Percentiles rank a stretch among this genome's conserved stretches.
Evolutionary conservation across 768 basidiomycete genomes (phyloP).

Genomic region (Mycena alexandri): DNA sequence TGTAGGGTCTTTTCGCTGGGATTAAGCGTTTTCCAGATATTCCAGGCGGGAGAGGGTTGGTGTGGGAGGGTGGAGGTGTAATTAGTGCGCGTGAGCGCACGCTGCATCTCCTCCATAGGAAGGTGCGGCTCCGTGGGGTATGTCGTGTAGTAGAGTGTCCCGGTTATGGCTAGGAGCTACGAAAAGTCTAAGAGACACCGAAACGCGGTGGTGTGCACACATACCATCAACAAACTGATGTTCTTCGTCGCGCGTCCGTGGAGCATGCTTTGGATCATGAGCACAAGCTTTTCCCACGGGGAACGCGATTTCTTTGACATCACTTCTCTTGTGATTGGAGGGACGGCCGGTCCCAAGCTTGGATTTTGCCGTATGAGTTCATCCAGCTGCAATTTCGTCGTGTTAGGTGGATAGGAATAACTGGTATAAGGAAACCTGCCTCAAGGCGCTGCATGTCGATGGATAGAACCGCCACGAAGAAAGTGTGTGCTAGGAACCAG

Average conservation of each 20-base stretch:
- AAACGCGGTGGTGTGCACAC: conserved; percentile 27
- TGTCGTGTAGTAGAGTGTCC: conserved; percentile 81
- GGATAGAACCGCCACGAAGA: conserved; percentile 93
- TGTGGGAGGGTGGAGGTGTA: conserved; percentile 32
- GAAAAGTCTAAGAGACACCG: conserved; percentile 21
- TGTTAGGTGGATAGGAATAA: conserved; percentile 22
- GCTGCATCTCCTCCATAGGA: conserved; percentile 45
- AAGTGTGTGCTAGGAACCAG: conserved; percentile 97
- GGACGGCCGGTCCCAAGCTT: conserved; percentile 61
- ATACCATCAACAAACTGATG: conserved; percentile 82
- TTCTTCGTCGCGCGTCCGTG: conserved; percentile 81
- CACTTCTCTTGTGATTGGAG: conserved; percentile 44
- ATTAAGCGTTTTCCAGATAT: conserved; percentile 84
- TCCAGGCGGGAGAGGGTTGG: conserved; percentile 65
- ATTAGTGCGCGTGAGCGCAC: conserved; percentile 50
- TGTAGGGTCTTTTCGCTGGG: conserved; percentile 77
- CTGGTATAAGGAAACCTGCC: conserved; percentile 52
- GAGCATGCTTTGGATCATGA: conserved; percentile 60
- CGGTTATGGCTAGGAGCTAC: conserved; percentile 84
- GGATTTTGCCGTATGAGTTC: conserved; percentile 86
- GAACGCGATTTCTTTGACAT: conserved; percentile 56
- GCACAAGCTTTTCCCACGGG: conserved; percentile 58
- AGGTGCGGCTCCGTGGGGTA: conserved; percentile 54
- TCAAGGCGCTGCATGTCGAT: conserved; percentile 97
- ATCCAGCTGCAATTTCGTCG: conserved; percentile 66